phyloP scores from a whole-genome alignment of 495 filamentous ascomycete genomes.

The Talaromyces proteolyticus region DNA sequence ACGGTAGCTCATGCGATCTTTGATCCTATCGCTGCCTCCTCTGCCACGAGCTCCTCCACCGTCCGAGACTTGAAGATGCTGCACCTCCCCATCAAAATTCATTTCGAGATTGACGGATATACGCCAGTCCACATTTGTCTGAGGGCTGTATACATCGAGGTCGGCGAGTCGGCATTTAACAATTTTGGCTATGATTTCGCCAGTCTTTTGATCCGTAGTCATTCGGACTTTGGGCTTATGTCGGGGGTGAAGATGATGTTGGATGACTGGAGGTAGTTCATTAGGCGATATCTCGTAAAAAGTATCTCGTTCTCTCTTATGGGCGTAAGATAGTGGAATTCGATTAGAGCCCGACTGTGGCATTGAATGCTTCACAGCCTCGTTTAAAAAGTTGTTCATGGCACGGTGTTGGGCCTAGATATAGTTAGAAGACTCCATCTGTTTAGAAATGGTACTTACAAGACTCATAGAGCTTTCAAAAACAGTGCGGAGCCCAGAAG shows the following conservation, averaged over 20 bases:
- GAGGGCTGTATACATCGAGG: slow-evolving; percentile 70
- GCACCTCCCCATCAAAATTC: slow-evolving; percentile 65
- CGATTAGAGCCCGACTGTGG: slow-evolving; percentile 37
- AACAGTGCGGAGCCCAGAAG: slow-evolving; percentile 37
- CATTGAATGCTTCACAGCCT: slow-evolving; percentile 45
- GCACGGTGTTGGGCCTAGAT: slow-evolving; percentile 64
- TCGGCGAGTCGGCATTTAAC: slow-evolving; percentile 85
- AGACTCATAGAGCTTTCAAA: slow-evolving; percentile 86
- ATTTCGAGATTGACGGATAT: slow-evolving; percentile 90
- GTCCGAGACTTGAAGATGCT: slow-evolving; percentile 39
- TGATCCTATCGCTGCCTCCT: slow-evolving; percentile 58
- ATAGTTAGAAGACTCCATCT: slow-evolving; percentile 12
- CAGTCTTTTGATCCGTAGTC: slow-evolving; percentile 67
- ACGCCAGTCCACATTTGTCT: slow-evolving; percentile 70
- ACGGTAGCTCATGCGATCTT: slow-evolving; percentile 84
- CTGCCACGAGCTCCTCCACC: slow-evolving; percentile 24
- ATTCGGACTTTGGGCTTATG: slow-evolving; percentile 68
- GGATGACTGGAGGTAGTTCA: slow-evolving; percentile 47
- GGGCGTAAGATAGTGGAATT: slow-evolving; percentile 71
- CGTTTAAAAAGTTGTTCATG: slow-evolving; percentile 78
- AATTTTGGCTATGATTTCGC: slow-evolving; percentile 71
- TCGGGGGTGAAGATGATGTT: slow-evolving; percentile 49
- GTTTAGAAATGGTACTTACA: too few relatives aligned
- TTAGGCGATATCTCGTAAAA: slow-evolving; percentile 71
- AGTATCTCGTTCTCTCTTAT: slow-evolving; percentile 72